Evolutionary conservation across 202 grass and related monocot species (phyloP).

Genomic region (Setaria viridis): DNA sequence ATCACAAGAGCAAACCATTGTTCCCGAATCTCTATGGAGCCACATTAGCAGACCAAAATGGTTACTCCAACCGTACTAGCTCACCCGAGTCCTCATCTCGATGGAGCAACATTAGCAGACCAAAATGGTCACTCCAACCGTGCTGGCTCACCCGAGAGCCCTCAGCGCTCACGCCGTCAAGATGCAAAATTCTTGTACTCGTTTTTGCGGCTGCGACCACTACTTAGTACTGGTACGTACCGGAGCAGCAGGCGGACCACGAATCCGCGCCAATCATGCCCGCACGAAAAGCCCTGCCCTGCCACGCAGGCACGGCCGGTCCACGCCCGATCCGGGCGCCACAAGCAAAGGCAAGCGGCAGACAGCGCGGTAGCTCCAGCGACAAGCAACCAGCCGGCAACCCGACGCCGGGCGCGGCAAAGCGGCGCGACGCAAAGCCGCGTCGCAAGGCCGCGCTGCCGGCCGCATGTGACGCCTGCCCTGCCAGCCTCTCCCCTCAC

Average conservation of each 20-base stretch:
- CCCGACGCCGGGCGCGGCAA: constrained; percentile 4
- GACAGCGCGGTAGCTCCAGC: background rate
- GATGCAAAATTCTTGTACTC: background rate
- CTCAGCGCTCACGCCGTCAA: background rate
- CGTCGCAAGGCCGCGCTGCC: background rate
- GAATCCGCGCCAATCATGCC: background rate
- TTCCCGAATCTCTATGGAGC: background rate
- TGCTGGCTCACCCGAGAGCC: too few relatives aligned
- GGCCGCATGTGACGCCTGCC: constrained; percentile 12
- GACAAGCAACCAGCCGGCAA: constrained; percentile 26
- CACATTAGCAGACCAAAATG: too few relatives aligned
- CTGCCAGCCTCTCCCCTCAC: background rate
- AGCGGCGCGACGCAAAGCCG: constrained; percentile 15
- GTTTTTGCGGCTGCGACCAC: background rate
- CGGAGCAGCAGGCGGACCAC: constrained; percentile 14
- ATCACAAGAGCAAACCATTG: background rate
- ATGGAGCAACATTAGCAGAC: background rate
- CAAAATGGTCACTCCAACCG: background rate
- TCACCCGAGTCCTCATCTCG: background rate
- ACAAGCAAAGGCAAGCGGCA: background rate
- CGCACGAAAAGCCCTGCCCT: background rate
- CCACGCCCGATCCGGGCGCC: background rate
- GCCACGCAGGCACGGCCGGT: background rate
- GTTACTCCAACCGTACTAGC: too few relatives aligned
- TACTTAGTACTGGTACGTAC: background rate